Evolutionary conservation across 192 early-diverging fungal species (phyloP).

Genomic region (Backusella mclennaniae): DNA sequence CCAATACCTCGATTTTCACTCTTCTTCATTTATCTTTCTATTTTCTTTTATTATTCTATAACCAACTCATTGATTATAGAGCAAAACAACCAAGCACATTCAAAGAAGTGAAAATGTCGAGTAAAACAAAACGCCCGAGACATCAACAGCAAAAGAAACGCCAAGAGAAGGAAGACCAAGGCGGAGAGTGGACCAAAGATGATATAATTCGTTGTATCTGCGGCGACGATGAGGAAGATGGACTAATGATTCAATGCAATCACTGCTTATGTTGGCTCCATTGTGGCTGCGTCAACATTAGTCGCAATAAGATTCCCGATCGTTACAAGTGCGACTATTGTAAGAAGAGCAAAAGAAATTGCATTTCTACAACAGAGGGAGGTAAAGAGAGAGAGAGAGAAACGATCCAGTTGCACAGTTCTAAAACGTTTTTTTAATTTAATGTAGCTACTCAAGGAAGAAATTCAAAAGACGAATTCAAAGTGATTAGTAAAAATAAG

Average conservation of each 20-base stretch:
- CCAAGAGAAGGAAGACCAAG: neutral
- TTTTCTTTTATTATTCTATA: neutral
- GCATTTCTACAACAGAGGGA: neutral
- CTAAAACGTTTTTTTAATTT: no score
- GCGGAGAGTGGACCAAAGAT: neutral
- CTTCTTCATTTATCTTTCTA: neutral
- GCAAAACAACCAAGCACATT: neutral
- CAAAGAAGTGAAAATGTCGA: neutral
- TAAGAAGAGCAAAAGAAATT: neutral
- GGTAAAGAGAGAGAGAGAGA: no score
- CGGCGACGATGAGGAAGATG: slow-evolving; percentile 86
- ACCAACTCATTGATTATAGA: neutral
- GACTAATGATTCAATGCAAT: slow-evolving; percentile 96
- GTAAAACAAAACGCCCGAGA: neutral
- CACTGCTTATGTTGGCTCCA: slow-evolving; percentile 94
- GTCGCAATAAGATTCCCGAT: slow-evolving; percentile 75
- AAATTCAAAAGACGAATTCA: neutral
- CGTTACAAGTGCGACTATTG: slow-evolving; percentile 86
- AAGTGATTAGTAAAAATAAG: neutral
- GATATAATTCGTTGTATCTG: slow-evolving; percentile 98
- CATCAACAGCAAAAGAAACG: neutral
- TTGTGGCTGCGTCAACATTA: slow-evolving; percentile 75
- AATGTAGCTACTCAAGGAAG: no score
- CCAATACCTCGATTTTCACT: neutral
- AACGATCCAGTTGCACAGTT: neutral